Base-by-base conservation (phyloP, 176 grass and related monocot genomes). In the Calamus simplicifolius region DNA sequence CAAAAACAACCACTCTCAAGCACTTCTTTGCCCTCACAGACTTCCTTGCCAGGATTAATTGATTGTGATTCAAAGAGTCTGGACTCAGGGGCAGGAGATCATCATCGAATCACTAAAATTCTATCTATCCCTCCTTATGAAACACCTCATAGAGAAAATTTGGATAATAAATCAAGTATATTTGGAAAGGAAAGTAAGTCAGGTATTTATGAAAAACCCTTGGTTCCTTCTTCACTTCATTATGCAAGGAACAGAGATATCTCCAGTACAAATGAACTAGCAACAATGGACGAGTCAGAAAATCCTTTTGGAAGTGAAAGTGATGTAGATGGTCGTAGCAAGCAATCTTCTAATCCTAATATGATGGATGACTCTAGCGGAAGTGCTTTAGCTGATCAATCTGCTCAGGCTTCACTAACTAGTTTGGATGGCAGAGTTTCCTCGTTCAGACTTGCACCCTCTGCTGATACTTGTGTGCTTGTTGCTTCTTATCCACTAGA, bases 1-100 rank as follows among this genome's bases (percentile, higher is more conserved):
- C 92, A 97, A 76, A 67, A 58, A 1, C 84, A 87, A 49, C 64
- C 77, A 55, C 62, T 62, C 66, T 53, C 80, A 23, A 75, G 63
- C 29, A 63, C 79, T 43, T 43, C 1, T 10, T 43, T 43, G 67
- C 66, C 85, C 56, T 69, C 15, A 79, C 72, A 76, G 15, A 63
- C 64, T 59, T 80, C 75, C 48, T 54, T 53, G 3, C 35, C 8
- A 43, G 35, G 8, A 43, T 43, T 43, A 43, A 43, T 12, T 43
- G 35, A 13, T 43, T 43, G 35, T 77, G 81, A 85, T 70, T 74
- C 56, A 38, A 89, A 85, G 57, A 81, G 82, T 56, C 64, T 49
- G 57, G 74, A 75, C 64, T 31, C 61, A 54, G 69, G 72, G 30
- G 50, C 76, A 58, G 78, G 51, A 55, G 73, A 85, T 38, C 72